Base-by-base conservation (phyloP, 1,139 yeast genomes). In the Hansenula sp. region DNA sequence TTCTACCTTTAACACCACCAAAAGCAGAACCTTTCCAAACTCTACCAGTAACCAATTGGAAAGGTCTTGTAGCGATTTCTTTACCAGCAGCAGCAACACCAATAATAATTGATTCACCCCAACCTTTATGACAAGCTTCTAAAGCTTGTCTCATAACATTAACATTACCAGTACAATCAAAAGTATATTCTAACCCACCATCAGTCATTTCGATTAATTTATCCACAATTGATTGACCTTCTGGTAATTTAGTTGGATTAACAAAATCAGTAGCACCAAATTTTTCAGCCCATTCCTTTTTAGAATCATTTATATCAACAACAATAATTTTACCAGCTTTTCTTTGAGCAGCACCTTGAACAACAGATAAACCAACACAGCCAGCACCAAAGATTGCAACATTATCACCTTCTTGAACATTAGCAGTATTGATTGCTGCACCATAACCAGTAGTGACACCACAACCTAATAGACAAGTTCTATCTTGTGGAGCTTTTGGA, bases 1-100 rank as follows among this genome's bases (percentile, higher is more conserved):
- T 62, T 72, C 97, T 84, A 61, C 98, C 98, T 72, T 92, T 92
- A 62, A 92, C 90, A 62, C 97, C 98, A 59, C 98, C 98, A 55
- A 88, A 92, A 16, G 98, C 98, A 59, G 96, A 88, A 55, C 98
- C 98, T 66, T 79, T 86, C 97, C 98, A 92, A 40, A 86, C 95
- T 69, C 98, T 82, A 56, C 98, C 98, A 35, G 98, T 92, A 52
- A 94, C 97, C 65, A 92, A 79, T 73, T 92, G 97, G 88, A 92
- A 92, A 47, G 98, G 98, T 69, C 97, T 82, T 41, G 97, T 92
- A 41, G 95, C 69, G 52, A 94, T 90, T 68, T 92, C 97, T 67
- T 89, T 77, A 55, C 98, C 98, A 37, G 97, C 96, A 53, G 96
- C 96, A 36, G 98, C 98, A 54, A 94, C 98, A 62, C 98, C 98